A percentile compares a stretch with the other conserved stretches of the same genome.
phyloP scores from a whole-genome alignment of 2,329 filamentous ascomycete species.

The Ceratocystis papillata region DNA sequence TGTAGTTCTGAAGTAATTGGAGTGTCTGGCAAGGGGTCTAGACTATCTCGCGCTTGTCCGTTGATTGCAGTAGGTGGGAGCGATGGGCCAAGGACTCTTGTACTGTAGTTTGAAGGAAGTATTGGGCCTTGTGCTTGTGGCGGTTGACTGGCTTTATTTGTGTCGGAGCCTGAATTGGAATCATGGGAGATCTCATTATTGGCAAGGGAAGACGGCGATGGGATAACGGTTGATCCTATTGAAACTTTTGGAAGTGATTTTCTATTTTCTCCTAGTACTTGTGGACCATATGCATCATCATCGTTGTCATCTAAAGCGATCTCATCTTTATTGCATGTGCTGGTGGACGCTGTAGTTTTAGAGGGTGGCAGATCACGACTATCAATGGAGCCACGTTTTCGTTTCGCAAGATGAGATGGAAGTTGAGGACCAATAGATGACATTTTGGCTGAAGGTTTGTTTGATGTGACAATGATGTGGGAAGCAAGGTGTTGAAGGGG shows the following conservation, averaged over 20 bases:
- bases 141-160: conserved; percentile 28
- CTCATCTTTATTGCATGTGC: conserved; percentile 31
- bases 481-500: too few species aligned
- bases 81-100: conserved; percentile 27
- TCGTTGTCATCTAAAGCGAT: conserved; percentile 33
- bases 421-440: conserved; percentile 59
- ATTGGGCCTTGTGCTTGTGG: conserved; percentile 27
- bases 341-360: conserved; percentile 34
- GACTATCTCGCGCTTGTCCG: conserved; percentile 30
- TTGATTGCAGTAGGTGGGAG: conserved; percentile 30
- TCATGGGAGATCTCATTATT: conserved; percentile 1
- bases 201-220: too few species aligned
- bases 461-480: not conserved
- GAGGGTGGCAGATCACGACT: conserved; percentile 34
- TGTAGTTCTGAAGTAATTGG: not conserved
- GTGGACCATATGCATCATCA: not conserved
- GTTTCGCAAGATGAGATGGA: conserved; percentile 55
- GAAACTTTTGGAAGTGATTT: too few species aligned
- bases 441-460: conserved; percentile 38
- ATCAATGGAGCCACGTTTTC: conserved; percentile 45
- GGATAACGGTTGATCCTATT: not conserved
- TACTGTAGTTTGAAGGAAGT: conserved; percentile 26
- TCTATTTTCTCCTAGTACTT: not conserved
- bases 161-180: conserved; percentile 32
- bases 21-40: conserved; percentile 1